Evolutionary conservation across 2,329 filamentous ascomycete genomes (phyloP), one percentile per base, ranked within the genome.

Genomic region (Shiraia bambusicola): DNA sequence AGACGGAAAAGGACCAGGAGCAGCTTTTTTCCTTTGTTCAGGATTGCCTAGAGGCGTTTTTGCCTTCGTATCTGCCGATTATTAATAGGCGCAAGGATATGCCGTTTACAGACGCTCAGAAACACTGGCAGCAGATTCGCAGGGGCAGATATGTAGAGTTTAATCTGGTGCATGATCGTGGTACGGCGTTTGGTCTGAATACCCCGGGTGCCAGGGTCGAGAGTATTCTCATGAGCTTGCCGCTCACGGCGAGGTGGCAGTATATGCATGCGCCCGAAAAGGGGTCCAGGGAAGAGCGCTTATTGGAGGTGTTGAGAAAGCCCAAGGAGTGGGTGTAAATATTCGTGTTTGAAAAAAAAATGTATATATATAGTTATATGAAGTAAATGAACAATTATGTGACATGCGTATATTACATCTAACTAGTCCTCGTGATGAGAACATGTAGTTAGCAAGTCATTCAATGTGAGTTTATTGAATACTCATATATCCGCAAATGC

Each of bases 111-210:
- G 84, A 86, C 34, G 78, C 84, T 55, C 87, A 96, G 73, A 96
- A 95, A 76, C 82, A 88, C 53, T 98, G 93, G 93, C 93, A 98
- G 74, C 93, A 97, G 74, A 77, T 98, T 49, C 81, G 93, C 35
- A 77, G 93, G 52, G 93, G 93, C n/a, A 80, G 90, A 60, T 98
- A 98, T 67, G 93, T 98, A 50, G 93, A 98, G 72, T 98, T 98
- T 72, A 98, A 98, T 72, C 79, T 98, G 27, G 89, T 98, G 41
- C 91, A 98, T 71, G 93, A 98, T 72, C 82, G 93, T 17, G 93
- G 93, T 2, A 98, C 93, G 2, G 84, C 87, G 6, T 41, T 98
- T 69, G 93, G 93, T 1, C 74, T 98, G 50, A 93, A 93, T 63
- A 95, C 92, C 0, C 93, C 93, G 0, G 89, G 89, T 29, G 87